These are phyloP conservation scores for Coemansia sp. DNA, from an alignment of 192 early-diverging fungal species.

Conservation along the genomic window DNA sequence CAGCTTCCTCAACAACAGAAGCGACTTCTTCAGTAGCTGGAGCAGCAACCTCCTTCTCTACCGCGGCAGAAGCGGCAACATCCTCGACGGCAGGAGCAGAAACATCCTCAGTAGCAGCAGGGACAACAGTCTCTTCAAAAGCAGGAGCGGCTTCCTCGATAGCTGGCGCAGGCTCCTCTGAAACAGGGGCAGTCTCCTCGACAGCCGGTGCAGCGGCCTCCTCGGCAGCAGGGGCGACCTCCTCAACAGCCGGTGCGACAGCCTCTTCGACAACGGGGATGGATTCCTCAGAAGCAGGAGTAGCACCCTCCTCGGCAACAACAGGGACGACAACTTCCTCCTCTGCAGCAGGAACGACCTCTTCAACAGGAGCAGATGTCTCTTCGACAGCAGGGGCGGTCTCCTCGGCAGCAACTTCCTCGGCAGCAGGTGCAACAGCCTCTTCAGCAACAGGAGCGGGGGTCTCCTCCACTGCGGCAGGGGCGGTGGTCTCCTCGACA, in stretches of 20 bases:
- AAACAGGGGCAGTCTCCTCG: neutral
- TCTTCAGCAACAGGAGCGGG: neutral
- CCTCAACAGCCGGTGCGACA: neutral
- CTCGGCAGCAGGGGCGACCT: neutral
- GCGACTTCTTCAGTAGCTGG: neutral
- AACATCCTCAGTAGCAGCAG: conserved; percentile 7
- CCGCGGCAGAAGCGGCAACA: neutral
- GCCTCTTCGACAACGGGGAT: neutral
- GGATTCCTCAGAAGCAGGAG: neutral
- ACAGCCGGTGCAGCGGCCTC: conserved; percentile 2
- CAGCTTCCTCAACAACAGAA: neutral
- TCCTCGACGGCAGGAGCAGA: neutral
- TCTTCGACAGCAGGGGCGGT: neutral
- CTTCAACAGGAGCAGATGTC: neutral
- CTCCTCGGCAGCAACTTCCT: neutral
- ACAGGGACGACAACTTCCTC: neutral
- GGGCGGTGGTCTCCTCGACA: neutral
- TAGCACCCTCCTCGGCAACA: conserved; percentile 10
- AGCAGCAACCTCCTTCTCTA: neutral
- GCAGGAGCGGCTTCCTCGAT: conserved; percentile 4
- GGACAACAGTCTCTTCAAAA: conserved; percentile 3
- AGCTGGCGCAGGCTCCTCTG: neutral
- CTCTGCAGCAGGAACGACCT: neutral
- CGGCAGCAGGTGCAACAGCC: neutral
- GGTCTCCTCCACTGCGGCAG: neutral